These are phyloP conservation scores for Tetracentron sinense DNA, from an alignment of 164 flowering plant genomes.

Conservation along the genomic window DNA sequence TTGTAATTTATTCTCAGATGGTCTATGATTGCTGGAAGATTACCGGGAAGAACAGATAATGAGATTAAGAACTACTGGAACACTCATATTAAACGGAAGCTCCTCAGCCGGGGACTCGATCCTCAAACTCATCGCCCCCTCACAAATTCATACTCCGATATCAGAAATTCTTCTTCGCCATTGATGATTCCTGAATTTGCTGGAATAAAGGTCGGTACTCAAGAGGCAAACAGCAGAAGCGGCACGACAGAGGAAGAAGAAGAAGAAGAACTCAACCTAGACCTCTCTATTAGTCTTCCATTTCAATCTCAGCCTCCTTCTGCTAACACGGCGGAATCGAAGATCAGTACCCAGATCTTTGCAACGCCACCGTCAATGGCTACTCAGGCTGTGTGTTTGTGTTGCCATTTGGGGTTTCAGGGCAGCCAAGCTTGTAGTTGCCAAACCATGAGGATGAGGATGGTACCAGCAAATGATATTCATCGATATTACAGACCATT, in stretches of 20 bases:
- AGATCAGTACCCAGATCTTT: slow-evolving; percentile 8
- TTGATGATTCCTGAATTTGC: not conserved
- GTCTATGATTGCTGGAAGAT: slow-evolving; percentile 57
- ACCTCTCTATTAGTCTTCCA: slow-evolving; percentile 29
- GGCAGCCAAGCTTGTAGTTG: slow-evolving; percentile 23
- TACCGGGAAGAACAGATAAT: slow-evolving; percentile 59
- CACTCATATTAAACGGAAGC: slow-evolving; percentile 53
- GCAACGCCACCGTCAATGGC: slow-evolving; percentile 4
- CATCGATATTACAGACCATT: slow-evolving; percentile 23
- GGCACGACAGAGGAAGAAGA: slow-evolving; percentile 16
- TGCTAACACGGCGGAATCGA: slow-evolving; percentile 1
- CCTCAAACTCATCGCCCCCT: slow-evolving; percentile 40
- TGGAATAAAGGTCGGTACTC: not conserved
- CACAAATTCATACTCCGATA: slow-evolving; percentile 2
- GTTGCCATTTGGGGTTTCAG: slow-evolving; percentile 28
- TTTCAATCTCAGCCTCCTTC: slow-evolving; percentile 4
- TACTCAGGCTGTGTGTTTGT: slow-evolving; percentile 23
- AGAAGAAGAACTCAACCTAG: slow-evolving; percentile 20
- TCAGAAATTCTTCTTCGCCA: not conserved
- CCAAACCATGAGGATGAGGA: slow-evolving; percentile 9
- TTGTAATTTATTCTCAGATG: slow-evolving; percentile 24
- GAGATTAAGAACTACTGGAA: slow-evolving; percentile 67
- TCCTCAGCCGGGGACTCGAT: slow-evolving; percentile 44
- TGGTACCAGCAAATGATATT: not conserved
- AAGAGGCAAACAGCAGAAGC: slow-evolving; percentile 19